Percentiles rank a stretch among this genome's conserved stretches.
Evolutionary conservation across 257 asterid species (phyloP).

Genomic region (Henckelia pumila): DNA sequence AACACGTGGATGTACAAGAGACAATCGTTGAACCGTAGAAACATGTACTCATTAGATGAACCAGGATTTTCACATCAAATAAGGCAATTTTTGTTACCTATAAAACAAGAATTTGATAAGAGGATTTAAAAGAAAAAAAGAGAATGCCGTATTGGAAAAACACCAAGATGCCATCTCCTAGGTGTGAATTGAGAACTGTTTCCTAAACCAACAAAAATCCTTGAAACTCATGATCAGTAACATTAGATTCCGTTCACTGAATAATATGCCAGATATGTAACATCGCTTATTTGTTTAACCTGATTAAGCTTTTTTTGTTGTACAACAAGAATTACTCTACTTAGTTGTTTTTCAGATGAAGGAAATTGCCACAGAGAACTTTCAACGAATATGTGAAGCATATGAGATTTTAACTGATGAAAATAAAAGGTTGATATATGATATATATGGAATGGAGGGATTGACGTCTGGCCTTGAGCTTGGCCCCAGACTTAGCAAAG

Average conservation of each 20-base stretch:
- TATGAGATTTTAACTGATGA: constrained; percentile 88
- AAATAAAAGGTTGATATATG: constrained; percentile 73
- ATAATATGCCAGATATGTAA: background rate
- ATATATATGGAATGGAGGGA: constrained; percentile 98
- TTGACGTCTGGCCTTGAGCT: constrained; percentile 89
- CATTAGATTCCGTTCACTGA: background rate
- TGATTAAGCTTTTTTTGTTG: constrained; percentile 14
- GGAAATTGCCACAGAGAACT: constrained; percentile 93
- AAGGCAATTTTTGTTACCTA: constrained; percentile 2
- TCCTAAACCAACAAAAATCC: background rate
- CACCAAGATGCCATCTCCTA: background rate
- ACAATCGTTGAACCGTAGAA: constrained; percentile 5
- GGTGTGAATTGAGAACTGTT: background rate
- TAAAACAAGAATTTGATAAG: background rate
- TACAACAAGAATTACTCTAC: constrained; percentile 12
- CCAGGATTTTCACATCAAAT: constrained; percentile 5
- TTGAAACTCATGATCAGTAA: background rate
- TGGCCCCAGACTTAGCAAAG: constrained; percentile 75
- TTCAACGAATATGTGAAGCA: constrained; percentile 94
- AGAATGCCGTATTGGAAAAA: background rate
- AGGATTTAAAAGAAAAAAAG: background rate
- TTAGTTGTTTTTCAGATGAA: constrained; percentile 62
- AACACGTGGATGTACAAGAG: constrained; percentile 8
- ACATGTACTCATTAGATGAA: background rate
- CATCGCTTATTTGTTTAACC: background rate